Base-by-base conservation (phyloP, 305 asterid genomes). In the Solanum hybrid region DNA sequence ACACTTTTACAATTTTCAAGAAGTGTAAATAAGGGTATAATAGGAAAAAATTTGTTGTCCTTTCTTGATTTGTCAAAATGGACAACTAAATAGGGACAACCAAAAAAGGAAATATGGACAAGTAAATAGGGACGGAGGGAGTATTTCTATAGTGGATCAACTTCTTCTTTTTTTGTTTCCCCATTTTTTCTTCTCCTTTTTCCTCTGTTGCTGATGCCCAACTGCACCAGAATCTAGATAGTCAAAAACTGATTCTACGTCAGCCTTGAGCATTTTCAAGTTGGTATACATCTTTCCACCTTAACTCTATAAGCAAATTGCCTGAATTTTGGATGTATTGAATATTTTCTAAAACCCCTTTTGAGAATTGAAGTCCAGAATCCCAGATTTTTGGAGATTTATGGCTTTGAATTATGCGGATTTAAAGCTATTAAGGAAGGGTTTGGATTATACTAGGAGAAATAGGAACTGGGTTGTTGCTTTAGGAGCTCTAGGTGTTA, bases 401-500 rank as follows among this genome's bases (percentile, higher is more conserved):
- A 78, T 84, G 73, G 20, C 87, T 78, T 84, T 87, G 29, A 66
- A 88, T 90, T 69, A 80, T 85, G 92, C 92, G 96, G 96, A 93
- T 87, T 92, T 94, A 64, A 91, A 88, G 40, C 46, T 91, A 86
- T 36, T 91, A 51, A 80, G 71, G 72, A 90, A 90, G 89, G 92
- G 95, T 36, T 81, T 95, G 56, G 90, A 66, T 71, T 91, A 89
- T 46, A 80, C 93, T 7, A 90, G 88, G 89, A 94, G 87, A 90
- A 94, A 91, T 90, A 93, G 89, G 90, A 95, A 90, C 76, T 96
- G 92, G 94, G 90, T 90, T 64, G 79, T 93, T 90, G 90, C 91
- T 42, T 40, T 93, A 24, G 96, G 94, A 81, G 95, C 93, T 85
- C 86, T 96, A 36, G 98, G 95, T 12, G 71, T 94, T 76, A 91